Percentiles rank a stretch among this genome's conserved stretches.
Evolutionary conservation across 768 basidiomycete genomes (phyloP).

Genomic region (Coprinellus micaceus): DNA sequence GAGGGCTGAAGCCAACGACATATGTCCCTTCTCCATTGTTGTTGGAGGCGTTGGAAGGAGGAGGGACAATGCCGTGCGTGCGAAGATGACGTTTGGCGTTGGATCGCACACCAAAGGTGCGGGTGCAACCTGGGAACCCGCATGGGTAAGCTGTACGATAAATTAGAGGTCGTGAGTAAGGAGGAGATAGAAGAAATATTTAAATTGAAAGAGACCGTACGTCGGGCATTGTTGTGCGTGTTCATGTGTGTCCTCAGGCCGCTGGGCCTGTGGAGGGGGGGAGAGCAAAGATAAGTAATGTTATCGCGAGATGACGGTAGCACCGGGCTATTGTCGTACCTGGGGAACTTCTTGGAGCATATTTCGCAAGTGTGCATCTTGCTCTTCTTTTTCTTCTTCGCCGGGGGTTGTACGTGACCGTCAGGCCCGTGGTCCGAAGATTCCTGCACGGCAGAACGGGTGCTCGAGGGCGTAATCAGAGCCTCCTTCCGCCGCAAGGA

Average conservation of each 20-base stretch:
- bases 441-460: too few relatives aligned
- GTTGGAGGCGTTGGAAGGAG: conserved; percentile 8
- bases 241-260: conserved; percentile 58
- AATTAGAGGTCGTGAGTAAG: background rate
- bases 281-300: conserved; percentile 1
- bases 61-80: conserved; percentile 56
- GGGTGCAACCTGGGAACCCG: conserved; percentile 54
- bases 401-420: background rate
- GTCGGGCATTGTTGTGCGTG: conserved; percentile 49
- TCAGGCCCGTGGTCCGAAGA: too few relatives aligned
- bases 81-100: conserved; percentile 79
- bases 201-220: conserved; percentile 29
- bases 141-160: conserved; percentile 46
- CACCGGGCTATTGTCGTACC: conserved; percentile 25
- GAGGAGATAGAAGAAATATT: background rate
- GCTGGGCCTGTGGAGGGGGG: conserved; percentile 38
- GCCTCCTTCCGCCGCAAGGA: background rate
- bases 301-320: background rate
- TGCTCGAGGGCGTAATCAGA: too few relatives aligned
- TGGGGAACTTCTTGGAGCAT: conserved; percentile 50
- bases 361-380: conserved; percentile 55
- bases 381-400: conserved; percentile 40
- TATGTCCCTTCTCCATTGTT: conserved; percentile 20
- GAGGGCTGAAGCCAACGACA: conserved; percentile 36
- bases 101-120: conserved; percentile 73